Evolutionary conservation across 2,329 filamentous ascomycete genomes (phyloP).

Genomic region (Neofusicoccum parvum): DNA sequence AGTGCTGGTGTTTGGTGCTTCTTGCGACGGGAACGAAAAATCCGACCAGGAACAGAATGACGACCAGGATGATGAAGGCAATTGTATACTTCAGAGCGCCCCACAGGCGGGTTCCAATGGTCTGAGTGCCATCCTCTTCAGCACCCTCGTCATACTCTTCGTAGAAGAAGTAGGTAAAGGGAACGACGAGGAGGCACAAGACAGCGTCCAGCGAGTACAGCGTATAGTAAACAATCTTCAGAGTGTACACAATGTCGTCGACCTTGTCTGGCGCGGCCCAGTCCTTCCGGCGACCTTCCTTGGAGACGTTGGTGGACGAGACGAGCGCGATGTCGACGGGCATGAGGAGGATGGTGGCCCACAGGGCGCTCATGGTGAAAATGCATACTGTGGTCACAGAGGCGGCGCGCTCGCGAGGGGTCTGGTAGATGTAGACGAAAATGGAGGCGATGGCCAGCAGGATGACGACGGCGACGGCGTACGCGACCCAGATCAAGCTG

Average conservation of each 20-base stretch:
- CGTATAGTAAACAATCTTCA: constrained; percentile 89
- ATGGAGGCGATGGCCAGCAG: constrained; percentile 76
- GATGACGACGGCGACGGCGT: constrained; percentile 77
- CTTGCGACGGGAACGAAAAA: constrained; percentile 89
- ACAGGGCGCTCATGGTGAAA: constrained; percentile 79
- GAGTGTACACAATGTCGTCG: constrained; percentile 73
- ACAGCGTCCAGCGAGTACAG: constrained; percentile 90
- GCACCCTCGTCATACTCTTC: constrained; percentile 96
- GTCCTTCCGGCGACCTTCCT: constrained; percentile 81
- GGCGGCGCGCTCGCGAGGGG: constrained; percentile 80
- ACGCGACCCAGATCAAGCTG: constrained; percentile 92
- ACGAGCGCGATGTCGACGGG: constrained; percentile 95
- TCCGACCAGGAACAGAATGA: constrained; percentile 84
- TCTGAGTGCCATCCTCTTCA: constrained; percentile 75
- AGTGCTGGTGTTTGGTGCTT: constrained; percentile 61
- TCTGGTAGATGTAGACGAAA: constrained; percentile 91
- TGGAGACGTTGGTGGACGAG: constrained; percentile 78
- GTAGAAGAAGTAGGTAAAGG: constrained; percentile 97
- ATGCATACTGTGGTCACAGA: constrained; percentile 83
- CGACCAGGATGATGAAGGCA: constrained; percentile 76
- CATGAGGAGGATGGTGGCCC: constrained; percentile 88
- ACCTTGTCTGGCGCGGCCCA: constrained; percentile 88
- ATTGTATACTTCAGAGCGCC: constrained; percentile 90
- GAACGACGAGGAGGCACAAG: constrained; percentile 84
- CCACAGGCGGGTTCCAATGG: constrained; percentile 70